These are phyloP conservation scores for Pseudogymnoascus sp. DNA, from an alignment of 2,329 filamentous ascomycete genomes.

Conservation along the genomic window DNA sequence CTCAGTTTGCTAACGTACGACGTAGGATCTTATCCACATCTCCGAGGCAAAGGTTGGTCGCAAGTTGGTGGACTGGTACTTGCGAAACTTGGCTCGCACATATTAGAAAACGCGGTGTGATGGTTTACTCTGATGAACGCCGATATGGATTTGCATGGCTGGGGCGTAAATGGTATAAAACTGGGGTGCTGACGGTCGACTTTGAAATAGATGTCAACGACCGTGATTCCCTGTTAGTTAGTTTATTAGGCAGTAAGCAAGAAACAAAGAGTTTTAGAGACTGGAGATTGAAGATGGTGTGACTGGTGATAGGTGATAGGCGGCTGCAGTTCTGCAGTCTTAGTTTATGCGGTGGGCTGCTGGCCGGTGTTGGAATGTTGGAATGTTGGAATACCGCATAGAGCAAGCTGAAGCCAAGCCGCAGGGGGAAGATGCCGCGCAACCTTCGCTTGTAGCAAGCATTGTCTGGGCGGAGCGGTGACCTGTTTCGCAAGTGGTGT, in stretches of 20 bases:
- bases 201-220: slow-evolving; percentile 7
- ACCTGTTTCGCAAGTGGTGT: slow-evolving; percentile 2
- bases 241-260: slow-evolving; percentile 8
- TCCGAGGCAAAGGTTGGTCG: slow-evolving; percentile 97
- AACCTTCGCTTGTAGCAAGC: slow-evolving; percentile 7
- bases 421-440: background rate
- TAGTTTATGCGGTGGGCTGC: background rate
- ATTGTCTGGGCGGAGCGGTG: slow-evolving; percentile 4
- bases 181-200: slow-evolving; percentile 8
- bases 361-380: background rate
- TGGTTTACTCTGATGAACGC: slow-evolving; percentile 5
- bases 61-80: slow-evolving; percentile 97
- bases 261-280: slow-evolving; percentile 6
- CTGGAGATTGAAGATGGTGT: background rate
- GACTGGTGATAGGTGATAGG: slow-evolving; percentile 4
- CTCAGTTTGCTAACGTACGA: slow-evolving; percentile 17
- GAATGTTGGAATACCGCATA: background rate
- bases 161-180: slow-evolving; percentile 9
- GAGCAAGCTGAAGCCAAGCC: slow-evolving; percentile 6
- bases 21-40: slow-evolving; percentile 89
- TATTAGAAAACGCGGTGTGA: slow-evolving; percentile 51
- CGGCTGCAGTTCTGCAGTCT: background rate
- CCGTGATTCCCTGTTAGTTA: slow-evolving; percentile 8
- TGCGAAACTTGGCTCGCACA: slow-evolving; percentile 90
- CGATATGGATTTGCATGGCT: slow-evolving; percentile 10